A percentile compares a stretch with the other conserved stretches of the same genome.
Conservation (phyloP, 768 basidiomycete species). For the Lentinus tigrinus region DNA sequence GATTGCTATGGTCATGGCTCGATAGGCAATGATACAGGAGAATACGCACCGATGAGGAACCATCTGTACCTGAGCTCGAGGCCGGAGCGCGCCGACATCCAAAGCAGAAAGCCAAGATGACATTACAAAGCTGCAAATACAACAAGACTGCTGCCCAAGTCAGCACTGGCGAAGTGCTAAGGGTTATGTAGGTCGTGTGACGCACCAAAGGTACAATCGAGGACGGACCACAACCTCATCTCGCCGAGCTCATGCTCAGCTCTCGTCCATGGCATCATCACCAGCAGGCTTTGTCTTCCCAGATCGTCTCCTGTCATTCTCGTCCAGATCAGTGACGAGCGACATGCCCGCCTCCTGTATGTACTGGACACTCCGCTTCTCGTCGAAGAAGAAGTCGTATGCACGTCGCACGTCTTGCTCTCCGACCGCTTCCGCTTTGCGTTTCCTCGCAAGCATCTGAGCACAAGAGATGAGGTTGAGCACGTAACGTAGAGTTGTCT, state of each 20-base stretch:
- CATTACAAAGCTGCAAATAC: neutral
- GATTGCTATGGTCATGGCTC: neutral
- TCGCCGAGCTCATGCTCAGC: slow-evolving; percentile 12
- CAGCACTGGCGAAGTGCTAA: neutral
- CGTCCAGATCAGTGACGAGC: slow-evolving; percentile 74
- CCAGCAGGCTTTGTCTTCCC: neutral
- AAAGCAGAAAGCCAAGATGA: neutral
- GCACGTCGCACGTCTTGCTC: slow-evolving; percentile 82
- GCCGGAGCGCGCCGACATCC: neutral
- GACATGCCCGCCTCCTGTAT: slow-evolving; percentile 79
- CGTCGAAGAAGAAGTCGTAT: slow-evolving; percentile 91
- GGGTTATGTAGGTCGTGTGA: slow-evolving; percentile 4
- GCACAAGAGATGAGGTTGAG: slow-evolving; percentile 95
- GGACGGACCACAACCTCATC: neutral
- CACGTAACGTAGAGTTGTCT: slow-evolving; percentile 91
- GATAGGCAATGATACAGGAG: slow-evolving; percentile 2
- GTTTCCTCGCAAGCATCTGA: slow-evolving; percentile 78
- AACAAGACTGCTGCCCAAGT: neutral
- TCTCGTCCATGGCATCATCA: slow-evolving; percentile 36
- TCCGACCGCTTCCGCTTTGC: slow-evolving; percentile 78
- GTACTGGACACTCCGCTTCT: slow-evolving; percentile 91
- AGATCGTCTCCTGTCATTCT: slow-evolving; percentile 47
- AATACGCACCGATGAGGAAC: neutral
- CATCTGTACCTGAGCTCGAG: neutral
- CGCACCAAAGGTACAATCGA: slow-evolving; percentile 4